phyloP scores from a whole-genome alignment of 176 grass and related monocot species.

The Carex littledalei region DNA sequence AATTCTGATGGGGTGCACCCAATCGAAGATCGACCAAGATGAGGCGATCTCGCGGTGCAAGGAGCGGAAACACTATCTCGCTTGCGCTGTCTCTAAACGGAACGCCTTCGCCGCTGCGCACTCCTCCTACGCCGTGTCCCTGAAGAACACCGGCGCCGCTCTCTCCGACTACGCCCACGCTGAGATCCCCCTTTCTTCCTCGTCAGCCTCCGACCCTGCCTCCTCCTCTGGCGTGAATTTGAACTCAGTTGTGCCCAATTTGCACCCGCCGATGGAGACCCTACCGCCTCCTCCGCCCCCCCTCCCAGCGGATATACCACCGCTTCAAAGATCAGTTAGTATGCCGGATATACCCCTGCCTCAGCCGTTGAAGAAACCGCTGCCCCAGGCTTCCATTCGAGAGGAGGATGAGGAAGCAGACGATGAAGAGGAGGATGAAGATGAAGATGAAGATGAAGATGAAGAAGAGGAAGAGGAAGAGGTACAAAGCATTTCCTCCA shows the following conservation, averaged over 20 bases:
- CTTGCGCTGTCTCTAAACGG: slow-evolving; percentile 42
- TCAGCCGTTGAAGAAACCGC: slow-evolving; percentile 26
- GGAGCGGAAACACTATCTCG: slow-evolving; percentile 54
- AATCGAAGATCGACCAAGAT: slow-evolving; percentile 92
- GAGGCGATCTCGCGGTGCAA: slow-evolving; percentile 79
- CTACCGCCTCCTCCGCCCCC: slow-evolving; percentile 50
- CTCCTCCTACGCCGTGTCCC: slow-evolving; percentile 56
- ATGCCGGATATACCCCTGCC: slow-evolving; percentile 73
- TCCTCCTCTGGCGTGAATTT: slow-evolving; percentile 31
- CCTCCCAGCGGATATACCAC: slow-evolving; percentile 11
- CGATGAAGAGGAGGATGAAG: slow-evolving; percentile 29
- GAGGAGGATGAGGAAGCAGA: slow-evolving; percentile 69
- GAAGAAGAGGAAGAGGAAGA: slow-evolving; percentile 21
- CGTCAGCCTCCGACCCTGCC: background rate
- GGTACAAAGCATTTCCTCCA: background rate
- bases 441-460: slow-evolving; percentile 13
- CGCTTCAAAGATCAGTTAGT: slow-evolving; percentile 65
- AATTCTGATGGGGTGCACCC: slow-evolving; percentile 66
- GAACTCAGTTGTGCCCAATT: slow-evolving; percentile 4
- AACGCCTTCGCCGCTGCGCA: slow-evolving; percentile 93
- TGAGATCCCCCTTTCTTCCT: slow-evolving; percentile 39
- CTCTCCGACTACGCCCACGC: slow-evolving; percentile 68
- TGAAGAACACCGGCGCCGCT: slow-evolving; percentile 78
- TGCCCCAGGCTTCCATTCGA: slow-evolving; percentile 29
- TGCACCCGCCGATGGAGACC: slow-evolving; percentile 20